phyloP scores from a whole-genome alignment of 768 basidiomycete genomes.

The Psilocybe tampanensis region DNA sequence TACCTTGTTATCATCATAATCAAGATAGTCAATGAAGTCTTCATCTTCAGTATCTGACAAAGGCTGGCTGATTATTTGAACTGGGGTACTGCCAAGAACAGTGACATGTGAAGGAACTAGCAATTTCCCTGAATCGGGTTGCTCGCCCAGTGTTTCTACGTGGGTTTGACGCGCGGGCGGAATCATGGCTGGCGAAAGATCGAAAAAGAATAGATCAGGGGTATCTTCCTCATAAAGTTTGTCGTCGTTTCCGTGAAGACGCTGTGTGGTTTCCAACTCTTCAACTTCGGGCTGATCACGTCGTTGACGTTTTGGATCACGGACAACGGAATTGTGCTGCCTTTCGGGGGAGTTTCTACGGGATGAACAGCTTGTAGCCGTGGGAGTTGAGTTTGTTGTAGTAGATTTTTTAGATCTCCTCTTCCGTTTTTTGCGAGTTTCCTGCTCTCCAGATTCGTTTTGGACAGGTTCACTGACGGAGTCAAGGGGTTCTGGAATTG shows the following conservation, averaged over 20 bases:
- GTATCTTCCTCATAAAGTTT: background rate
- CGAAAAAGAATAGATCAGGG: constrained; percentile 4
- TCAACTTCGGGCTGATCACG: background rate
- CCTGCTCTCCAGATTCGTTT: background rate
- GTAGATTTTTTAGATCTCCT: constrained; percentile 5
- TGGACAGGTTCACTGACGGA: background rate
- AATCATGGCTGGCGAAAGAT: constrained; percentile 4
- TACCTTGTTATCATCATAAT: constrained; percentile 69
- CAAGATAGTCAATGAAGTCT: constrained; percentile 77
- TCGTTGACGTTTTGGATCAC: constrained; percentile 10
- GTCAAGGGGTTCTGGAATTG: background rate
- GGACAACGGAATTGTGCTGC: background rate
- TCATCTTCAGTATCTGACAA: constrained; percentile 51
- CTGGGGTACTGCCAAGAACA: constrained; percentile 48
- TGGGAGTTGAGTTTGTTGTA: background rate
- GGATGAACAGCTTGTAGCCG: background rate
- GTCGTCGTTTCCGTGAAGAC: background rate
- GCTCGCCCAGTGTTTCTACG: background rate
- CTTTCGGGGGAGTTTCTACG: constrained; percentile 1
- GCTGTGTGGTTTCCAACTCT: background rate
- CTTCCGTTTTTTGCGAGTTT: constrained; percentile 7
- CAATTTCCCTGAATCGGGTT: constrained; percentile 32
- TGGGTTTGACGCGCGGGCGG: background rate
- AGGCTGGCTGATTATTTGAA: constrained; percentile 47
- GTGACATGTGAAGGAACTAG: constrained; percentile 74